phyloP scores from a whole-genome alignment of 768 basidiomycete genomes.

The Russula earlei region DNA sequence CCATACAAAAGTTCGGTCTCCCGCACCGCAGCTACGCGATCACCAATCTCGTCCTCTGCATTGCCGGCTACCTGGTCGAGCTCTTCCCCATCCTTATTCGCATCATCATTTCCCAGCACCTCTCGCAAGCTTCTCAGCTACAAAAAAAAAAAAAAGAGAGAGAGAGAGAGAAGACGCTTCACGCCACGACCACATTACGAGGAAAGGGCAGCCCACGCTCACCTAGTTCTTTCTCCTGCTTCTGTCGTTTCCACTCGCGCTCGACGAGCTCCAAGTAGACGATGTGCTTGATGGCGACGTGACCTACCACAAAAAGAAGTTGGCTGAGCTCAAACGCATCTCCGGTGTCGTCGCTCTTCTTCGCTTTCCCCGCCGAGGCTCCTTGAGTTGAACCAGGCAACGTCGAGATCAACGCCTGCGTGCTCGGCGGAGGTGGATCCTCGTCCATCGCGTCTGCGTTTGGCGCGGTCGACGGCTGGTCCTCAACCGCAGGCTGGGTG shows the following conservation, averaged over 20 bases:
- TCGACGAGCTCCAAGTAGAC: slow-evolving; percentile 94
- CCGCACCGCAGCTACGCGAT: slow-evolving; percentile 72
- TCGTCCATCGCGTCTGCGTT: slow-evolving; percentile 49
- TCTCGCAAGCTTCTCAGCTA: slow-evolving; percentile 53
- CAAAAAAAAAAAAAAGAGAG: neutral
- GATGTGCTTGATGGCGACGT: slow-evolving; percentile 96
- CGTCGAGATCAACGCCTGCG: slow-evolving; percentile 8
- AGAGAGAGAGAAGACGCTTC: neutral
- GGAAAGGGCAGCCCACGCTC: slow-evolving; percentile 21
- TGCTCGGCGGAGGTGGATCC: slow-evolving; percentile 34
- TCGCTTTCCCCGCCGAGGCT: neutral
- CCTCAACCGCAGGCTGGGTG: slow-evolving; percentile 23
- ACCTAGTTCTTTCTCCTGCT: slow-evolving; percentile 82
- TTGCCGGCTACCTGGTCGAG: slow-evolving; percentile 96
- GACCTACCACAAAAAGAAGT: slow-evolving; percentile 91
- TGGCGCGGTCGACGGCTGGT: slow-evolving; percentile 21
- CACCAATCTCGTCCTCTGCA: slow-evolving; percentile 97
- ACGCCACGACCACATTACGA: neutral
- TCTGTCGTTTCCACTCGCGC: slow-evolving; percentile 92
- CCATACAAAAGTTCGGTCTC: slow-evolving; percentile 88
- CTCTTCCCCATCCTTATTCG: slow-evolving; percentile 62
- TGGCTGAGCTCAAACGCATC: slow-evolving; percentile 87
- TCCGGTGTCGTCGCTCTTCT: slow-evolving; percentile 43
- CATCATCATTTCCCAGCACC: slow-evolving; percentile 30
- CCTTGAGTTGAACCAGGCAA: slow-evolving; percentile 14